Evolutionary conservation across 225 moss, liverwort and hornwort species (phyloP), one percentile per base, ranked within the genome.

Genomic region (Ulota crispa): DNA sequence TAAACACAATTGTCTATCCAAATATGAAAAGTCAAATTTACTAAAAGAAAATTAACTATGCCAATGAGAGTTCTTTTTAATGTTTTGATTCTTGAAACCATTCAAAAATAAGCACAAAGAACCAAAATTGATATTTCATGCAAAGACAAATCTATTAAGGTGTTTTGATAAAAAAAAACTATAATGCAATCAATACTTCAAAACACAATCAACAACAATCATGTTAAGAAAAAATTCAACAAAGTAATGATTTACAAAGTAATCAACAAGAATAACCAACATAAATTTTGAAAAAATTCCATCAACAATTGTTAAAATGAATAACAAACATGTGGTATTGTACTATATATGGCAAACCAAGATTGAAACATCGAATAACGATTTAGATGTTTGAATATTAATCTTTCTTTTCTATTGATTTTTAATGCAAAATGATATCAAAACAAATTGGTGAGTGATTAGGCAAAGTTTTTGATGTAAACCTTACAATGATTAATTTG

Each of bases 1-100:
- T 39, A 28, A 52, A 0, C 0, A 1, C 4, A 31, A 34, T 1
- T 4, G 13, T 54, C 2, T 7, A 42, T 0, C 1, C 3, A 23
- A 78, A 59, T 21, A 28, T 3, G 10, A 15, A 50, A 0, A 56
- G 4, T 13, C 6, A 2, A 16, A 11, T 11, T 66, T 54, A 61
- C 24, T 18, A 31, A 56, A 75, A n/a, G 2, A 27, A 50, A 52
- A 6, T 14, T 1, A 69, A 75, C 27, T 36, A 50, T 21, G 27
- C 26, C 9, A 24, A 24, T 24, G 0, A n/a, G 59, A 67, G 1
- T 0, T 68, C 2, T 7, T 16, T 30, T 28, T 1, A 41, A 64
- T 9, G 9, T 26, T 54, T 42, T 36, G 50, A 6, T 3, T 28
- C 52, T 4, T 37, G 18, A 21, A 0, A 53, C 16, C n/a, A 31